Base-by-base conservation (phyloP, 1,139 yeast species). In the Pichia sorboxylosa region DNA sequence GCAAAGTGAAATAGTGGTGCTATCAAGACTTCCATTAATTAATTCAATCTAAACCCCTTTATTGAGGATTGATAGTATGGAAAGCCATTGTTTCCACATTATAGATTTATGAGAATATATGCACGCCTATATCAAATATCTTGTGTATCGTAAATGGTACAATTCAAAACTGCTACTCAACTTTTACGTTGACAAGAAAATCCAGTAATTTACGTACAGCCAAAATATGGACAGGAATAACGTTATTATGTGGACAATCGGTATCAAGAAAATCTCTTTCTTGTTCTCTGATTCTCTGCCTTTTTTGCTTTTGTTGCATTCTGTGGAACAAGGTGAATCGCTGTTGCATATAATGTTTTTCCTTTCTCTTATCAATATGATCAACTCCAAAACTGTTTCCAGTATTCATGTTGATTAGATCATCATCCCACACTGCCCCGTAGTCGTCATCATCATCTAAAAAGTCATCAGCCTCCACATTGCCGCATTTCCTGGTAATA, bases 201-300 rank as follows among this genome's bases (percentile, higher is more conserved):
- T 64, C 69, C 47, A 79, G 52, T 44, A 76, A 63, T 49, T 80
- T 82, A 21, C 70, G 67, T 6, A 83, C 94, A 0, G 94, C 83
- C 20, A 71, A 60, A 20, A 83, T 66, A 53, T 84, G 94, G 84
- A 93, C 81, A n/a, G 96, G 96, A 2, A 77, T 59, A 25, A 65
- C 57, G n/a, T n/a, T n/a, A 0, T 65, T 55, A 16, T 34, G 28
- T 13, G 27, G 27, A 3, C 28, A 31, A 29, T 33, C 31, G 11
- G 22, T 26, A 9, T 30, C 32, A 4, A 23, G 19, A 4, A 30
- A 29, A 8, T 36, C 39, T 18, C 26, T 21, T n/a, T 31, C 33
- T 17, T 29, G 30, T 14, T 33, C 34, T n/a, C 24, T 29, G 7
- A 25, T 13, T 21, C 30, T 28, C 22, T 28, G 34, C 19, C 31